Conservation (phyloP, 2,329 filamentous ascomycete genomes). For the Penicillium expansum region DNA sequence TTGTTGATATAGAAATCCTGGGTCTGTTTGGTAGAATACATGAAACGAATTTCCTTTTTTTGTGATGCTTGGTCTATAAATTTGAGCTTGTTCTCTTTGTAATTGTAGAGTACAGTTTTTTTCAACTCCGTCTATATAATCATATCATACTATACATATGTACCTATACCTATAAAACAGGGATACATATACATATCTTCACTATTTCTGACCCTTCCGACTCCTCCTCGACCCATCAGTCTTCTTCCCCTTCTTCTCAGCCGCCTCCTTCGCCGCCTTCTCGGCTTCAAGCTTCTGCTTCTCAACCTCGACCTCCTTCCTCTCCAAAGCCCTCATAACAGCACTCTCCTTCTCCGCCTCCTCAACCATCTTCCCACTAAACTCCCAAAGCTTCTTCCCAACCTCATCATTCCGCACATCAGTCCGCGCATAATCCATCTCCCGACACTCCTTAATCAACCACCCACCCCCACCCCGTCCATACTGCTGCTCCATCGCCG, state of each 20-base stretch:
- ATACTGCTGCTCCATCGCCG: slow-evolving; percentile 75
- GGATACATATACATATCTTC: slow-evolving; percentile 2
- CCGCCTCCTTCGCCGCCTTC: slow-evolving; percentile 57
- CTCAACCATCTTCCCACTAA: slow-evolving; percentile 81
- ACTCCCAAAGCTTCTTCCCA: slow-evolving; percentile 85
- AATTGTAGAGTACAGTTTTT: not conserved
- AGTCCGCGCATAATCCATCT: slow-evolving; percentile 66
- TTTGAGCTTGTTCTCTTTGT: not conserved
- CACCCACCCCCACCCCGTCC: slow-evolving; percentile 64
- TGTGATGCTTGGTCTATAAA: slow-evolving; percentile 8
- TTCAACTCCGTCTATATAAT: slow-evolving; percentile 2
- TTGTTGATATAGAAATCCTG: slow-evolving; percentile 17
- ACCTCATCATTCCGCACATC: slow-evolving; percentile 76
- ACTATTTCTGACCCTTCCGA: slow-evolving; percentile 32
- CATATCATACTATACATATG: not conserved
- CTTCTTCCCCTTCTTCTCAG: slow-evolving; percentile 30
- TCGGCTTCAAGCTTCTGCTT: slow-evolving; percentile 62
- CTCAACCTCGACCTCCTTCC: slow-evolving; percentile 47
- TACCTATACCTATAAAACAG: not conserved
- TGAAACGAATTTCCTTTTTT: slow-evolving; percentile 39
- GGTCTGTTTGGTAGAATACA: slow-evolving; percentile 26
- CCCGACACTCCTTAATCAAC: slow-evolving; percentile 83
- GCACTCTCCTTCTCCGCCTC: slow-evolving; percentile 77
- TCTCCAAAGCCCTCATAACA: slow-evolving; percentile 56
- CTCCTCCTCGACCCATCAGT: slow-evolving; percentile 42